phyloP scores from a whole-genome alignment of 2,329 filamentous ascomycete species.

The Knoxdaviesia proteae region DNA sequence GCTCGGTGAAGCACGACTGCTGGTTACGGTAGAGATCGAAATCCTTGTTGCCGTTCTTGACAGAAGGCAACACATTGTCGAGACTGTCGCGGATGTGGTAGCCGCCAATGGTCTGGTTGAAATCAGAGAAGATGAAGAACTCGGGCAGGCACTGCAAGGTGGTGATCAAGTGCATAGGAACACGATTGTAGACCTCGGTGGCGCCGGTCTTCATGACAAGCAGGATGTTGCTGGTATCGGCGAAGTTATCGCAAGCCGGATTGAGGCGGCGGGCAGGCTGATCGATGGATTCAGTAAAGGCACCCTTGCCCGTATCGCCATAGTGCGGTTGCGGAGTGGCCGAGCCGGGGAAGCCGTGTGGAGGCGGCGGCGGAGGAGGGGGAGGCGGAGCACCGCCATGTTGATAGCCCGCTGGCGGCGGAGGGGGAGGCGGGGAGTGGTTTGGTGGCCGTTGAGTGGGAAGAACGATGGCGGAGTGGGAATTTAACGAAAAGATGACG shows the following conservation, averaged over 20 bases:
- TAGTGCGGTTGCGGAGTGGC: background rate
- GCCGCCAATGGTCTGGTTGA: slow-evolving; percentile 25
- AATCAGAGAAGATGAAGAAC: slow-evolving; percentile 36
- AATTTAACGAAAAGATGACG: slow-evolving; percentile 2
- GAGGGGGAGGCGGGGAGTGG: background rate
- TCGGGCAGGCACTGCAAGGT: slow-evolving; percentile 26
- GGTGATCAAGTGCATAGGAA: slow-evolving; percentile 34
- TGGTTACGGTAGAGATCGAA: slow-evolving; percentile 28
- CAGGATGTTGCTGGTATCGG: slow-evolving; percentile 23
- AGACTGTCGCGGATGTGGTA: slow-evolving; percentile 24
- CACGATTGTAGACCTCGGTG: slow-evolving; percentile 26
- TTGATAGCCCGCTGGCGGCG: too few species aligned
- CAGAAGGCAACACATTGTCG: slow-evolving; percentile 19
- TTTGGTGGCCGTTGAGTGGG: slow-evolving; percentile 3
- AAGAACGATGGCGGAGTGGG: background rate
- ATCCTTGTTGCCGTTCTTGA: slow-evolving; percentile 23
- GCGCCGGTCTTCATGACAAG: slow-evolving; percentile 37
- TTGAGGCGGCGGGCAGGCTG: slow-evolving; percentile 8
- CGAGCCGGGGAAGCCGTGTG: background rate
- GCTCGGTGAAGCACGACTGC: slow-evolving; percentile 21
- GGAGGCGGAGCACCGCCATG: background rate
- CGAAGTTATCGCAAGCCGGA: slow-evolving; percentile 17
- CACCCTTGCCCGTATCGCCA: background rate
- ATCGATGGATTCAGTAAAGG: background rate
- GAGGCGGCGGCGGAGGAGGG: background rate